Percentiles rank a stretch among this genome's conserved stretches.
Evolutionary conservation across 805 yeast species (phyloP).

Genomic region (Barnettozyma sucrosica): DNA sequence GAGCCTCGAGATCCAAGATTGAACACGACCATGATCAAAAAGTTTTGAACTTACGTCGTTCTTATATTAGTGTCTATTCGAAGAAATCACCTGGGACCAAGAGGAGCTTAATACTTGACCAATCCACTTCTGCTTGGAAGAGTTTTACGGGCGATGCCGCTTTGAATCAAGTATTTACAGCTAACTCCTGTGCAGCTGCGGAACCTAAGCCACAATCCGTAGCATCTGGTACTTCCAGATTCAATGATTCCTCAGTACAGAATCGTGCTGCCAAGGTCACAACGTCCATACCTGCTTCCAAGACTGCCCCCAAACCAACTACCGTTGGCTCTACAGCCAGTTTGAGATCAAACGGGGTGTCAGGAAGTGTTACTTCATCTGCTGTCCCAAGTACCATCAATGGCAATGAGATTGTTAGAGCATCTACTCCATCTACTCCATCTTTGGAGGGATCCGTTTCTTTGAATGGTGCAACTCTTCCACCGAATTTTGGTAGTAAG

Average conservation of each 20-base stretch:
- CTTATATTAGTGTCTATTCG: conserved; percentile 16
- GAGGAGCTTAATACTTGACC: conserved; percentile 12
- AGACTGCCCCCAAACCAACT: conserved; percentile 15
- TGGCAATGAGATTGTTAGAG: neutral
- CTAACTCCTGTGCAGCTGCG: neutral
- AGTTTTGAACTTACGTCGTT: conserved; percentile 20
- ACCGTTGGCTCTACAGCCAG: neutral
- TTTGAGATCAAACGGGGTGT: conserved; percentile 1
- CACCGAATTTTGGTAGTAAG: conserved; percentile 22
- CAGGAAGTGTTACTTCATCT: neutral
- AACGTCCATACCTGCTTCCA: conserved; percentile 18
- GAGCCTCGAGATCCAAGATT: conserved; percentile 28
- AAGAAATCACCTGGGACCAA: conserved; percentile 3
- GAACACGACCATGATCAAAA: conserved; percentile 26
- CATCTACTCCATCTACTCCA: neutral
- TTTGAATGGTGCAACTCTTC: conserved; percentile 16
- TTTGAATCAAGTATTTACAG: neutral
- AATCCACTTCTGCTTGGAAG: conserved; percentile 13
- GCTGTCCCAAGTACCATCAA: neutral
- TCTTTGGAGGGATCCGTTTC: conserved; percentile 4
- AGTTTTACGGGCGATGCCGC: conserved; percentile 3
- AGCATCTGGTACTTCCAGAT: conserved; percentile 3
- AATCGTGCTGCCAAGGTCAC: conserved; percentile 2
- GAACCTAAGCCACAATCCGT: neutral
- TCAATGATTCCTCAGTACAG: conserved; percentile 6